Evolutionary conservation across 495 filamentous ascomycete genomes (phyloP).

Genomic region (Aspergillus campestris): DNA sequence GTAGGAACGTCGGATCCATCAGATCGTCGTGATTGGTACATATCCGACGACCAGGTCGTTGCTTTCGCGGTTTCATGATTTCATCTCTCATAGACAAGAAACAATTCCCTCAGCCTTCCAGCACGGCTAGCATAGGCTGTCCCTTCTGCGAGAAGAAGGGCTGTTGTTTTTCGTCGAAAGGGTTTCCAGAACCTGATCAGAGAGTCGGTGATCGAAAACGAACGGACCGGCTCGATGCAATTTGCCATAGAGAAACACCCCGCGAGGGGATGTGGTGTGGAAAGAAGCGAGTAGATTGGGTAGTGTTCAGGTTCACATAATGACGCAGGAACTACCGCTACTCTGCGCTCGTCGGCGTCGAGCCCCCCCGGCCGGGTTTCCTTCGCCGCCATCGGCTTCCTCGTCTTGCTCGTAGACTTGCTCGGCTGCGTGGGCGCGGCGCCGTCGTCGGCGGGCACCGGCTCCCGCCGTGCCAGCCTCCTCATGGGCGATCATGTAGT

Average conservation of each 20-base stretch:
- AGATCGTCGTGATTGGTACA: neutral
- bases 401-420: conserved; percentile 60
- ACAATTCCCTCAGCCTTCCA: conserved; percentile 1
- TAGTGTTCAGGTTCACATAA: conserved; percentile 40
- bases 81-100: conserved; percentile 7
- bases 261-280: neutral
- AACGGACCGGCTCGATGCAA: neutral
- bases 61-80: conserved; percentile 1
- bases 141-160: neutral
- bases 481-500: conserved; percentile 86
- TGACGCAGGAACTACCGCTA: conserved; percentile 36
- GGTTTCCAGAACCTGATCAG: conserved; percentile 11
- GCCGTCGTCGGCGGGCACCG: conserved; percentile 55
- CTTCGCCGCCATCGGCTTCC: conserved; percentile 20
- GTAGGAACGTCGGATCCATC: neutral
- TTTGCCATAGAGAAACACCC: neutral
- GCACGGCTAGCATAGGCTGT: conserved; percentile 8
- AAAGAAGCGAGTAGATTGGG: neutral
- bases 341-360: conserved; percentile 45
- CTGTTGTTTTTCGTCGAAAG: neutral
- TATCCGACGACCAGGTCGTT: neutral
- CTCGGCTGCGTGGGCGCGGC: conserved; percentile 70
- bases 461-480: conserved; percentile 69
- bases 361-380: conserved; percentile 16
- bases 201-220: neutral